phyloP scores from a whole-genome alignment of 768 basidiomycete genomes.

The Mycena alexandri region DNA sequence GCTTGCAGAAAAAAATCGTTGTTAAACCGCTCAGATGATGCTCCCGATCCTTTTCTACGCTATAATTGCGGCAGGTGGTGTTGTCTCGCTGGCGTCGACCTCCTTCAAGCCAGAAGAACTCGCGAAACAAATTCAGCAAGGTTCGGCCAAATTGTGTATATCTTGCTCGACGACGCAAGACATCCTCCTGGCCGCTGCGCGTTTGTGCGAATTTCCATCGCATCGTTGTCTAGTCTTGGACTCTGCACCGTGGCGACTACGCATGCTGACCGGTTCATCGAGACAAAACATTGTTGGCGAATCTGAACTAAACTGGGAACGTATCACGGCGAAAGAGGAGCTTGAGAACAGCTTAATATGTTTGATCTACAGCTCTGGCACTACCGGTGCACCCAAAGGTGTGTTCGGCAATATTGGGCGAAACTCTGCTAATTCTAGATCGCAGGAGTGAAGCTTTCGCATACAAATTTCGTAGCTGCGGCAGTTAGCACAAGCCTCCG shows the following conservation, averaged over 20 bases:
- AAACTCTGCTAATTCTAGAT: neutral
- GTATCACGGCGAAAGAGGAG: constrained; percentile 14
- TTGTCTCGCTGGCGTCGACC: constrained; percentile 23
- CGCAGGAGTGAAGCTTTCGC: constrained; percentile 25
- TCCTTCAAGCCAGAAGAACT: constrained; percentile 21
- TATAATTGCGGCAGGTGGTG: constrained; percentile 26
- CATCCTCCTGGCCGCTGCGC: constrained; percentile 14
- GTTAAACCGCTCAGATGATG: neutral
- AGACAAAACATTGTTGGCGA: constrained; percentile 21
- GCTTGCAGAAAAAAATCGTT: too few relatives aligned
- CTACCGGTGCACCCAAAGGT: constrained; percentile 31
- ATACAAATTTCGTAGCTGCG: constrained; percentile 17
- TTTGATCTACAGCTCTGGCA: constrained; percentile 29
- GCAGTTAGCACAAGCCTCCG: constrained; percentile 14
- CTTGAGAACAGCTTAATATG: constrained; percentile 28
- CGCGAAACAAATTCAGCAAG: constrained; percentile 18
- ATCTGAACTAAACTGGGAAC: constrained; percentile 23
- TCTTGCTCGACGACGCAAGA: constrained; percentile 11
- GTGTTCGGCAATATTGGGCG: neutral
- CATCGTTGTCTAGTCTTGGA: constrained; percentile 25
- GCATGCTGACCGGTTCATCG: constrained; percentile 13
- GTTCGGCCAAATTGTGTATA: constrained; percentile 29
- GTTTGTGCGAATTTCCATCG: constrained; percentile 12
- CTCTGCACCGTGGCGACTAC: constrained; percentile 16
- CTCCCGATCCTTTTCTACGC: constrained; percentile 24